Percentiles rank a stretch among this genome's conserved stretches.
Evolutionary conservation across 1,139 yeast species (phyloP).

Genomic region (Saccharomycopsis phalli): DNA sequence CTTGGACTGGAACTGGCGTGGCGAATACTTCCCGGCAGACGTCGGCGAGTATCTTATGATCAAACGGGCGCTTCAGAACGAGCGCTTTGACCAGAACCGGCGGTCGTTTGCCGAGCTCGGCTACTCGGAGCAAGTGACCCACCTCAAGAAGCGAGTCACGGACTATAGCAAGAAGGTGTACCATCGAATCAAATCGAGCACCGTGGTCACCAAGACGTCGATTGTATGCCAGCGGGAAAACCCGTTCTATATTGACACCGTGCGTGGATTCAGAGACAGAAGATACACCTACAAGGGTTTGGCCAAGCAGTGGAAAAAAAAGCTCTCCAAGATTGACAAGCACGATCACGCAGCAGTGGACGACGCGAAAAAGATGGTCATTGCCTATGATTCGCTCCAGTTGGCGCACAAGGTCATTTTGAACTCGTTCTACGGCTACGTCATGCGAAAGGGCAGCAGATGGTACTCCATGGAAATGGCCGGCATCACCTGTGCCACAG

Average conservation of each 20-base stretch:
- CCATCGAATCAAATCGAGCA: conserved; percentile 71
- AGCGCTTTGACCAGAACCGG: conserved; percentile 58
- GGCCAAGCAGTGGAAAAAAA: conserved; percentile 92
- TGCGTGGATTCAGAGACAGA: conserved; percentile 88
- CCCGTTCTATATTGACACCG: conserved; percentile 94
- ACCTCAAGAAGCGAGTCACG: conserved; percentile 68
- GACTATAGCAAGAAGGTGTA: conserved; percentile 84
- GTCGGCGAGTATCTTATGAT: conserved; percentile 89
- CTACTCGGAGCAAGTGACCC: conserved; percentile 67
- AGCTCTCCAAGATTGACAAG: conserved; percentile 46
- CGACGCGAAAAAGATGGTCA: conserved; percentile 90
- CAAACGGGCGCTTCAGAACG: conserved; percentile 72
- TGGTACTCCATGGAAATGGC: conserved; percentile 99
- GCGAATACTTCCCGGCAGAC: conserved; percentile 87
- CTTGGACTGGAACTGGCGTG: conserved; percentile 97
- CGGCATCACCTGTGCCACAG: conserved; percentile 95
- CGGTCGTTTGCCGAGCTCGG: conserved; percentile 68
- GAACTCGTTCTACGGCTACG: conserved; percentile 96
- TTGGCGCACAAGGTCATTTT: conserved; percentile 95
- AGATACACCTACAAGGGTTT: conserved; percentile 92
- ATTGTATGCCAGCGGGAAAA: conserved; percentile 96
- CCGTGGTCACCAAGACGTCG: conserved; percentile 83
- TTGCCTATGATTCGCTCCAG: conserved; percentile 89
- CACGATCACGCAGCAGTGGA: conserved; percentile 53
- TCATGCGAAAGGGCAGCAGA: conserved; percentile 96